Evolutionary conservation across 2,329 filamentous ascomycete genomes (phyloP), one percentile per base, ranked within the genome.

Genomic region (Penicillium crustosum): DNA sequence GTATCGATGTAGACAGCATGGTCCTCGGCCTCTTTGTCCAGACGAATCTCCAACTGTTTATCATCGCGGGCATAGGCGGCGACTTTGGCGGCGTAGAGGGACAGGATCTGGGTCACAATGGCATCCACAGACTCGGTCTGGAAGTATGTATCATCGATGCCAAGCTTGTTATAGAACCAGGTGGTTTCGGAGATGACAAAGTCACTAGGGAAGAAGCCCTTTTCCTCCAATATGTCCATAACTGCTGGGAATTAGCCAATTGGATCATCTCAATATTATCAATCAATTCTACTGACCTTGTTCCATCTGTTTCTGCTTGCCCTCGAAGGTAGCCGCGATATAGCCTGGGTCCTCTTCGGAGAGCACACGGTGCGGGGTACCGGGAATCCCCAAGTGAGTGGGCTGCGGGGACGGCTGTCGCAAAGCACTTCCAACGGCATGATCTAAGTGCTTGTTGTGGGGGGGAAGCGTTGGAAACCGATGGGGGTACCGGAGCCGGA

Each of bases 1-100:
- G 94, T 99, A 75, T 99, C 94, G 66, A 99, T 97, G 79, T 97
- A 99, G 71, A 97, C 95, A 59, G 94, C 94, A 72, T 97, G 94
- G 74, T 97, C 94, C 58, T 83, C 80, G 23, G 91, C 91, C 78
- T 99, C 94, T 85, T 97, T 97, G 74, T 97, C 93, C 42, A 99
- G 81, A 62, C 93, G 87, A 68, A 99, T 97, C 78, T 97, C 93
- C 69, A 97, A 85, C 66, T 89, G 88, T 82, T 95, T 95, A 78
- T 97, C 93, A 75, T 95, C 90, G 57, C 94, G 87, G 36, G 93
- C 91, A 73, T 90, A 94, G 9, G 94, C 93, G 38, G 94, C 94
- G 47, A 97, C 88, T 80, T 97, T 97, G 74, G 93, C 94, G 53
- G 94, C 94, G 73, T 97, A 99, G 49, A 99, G 86, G 12, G 93